Evolutionary conservation across 73 alveolate species (phyloP).

Genomic region (Tetrahymena malaccensis): DNA sequence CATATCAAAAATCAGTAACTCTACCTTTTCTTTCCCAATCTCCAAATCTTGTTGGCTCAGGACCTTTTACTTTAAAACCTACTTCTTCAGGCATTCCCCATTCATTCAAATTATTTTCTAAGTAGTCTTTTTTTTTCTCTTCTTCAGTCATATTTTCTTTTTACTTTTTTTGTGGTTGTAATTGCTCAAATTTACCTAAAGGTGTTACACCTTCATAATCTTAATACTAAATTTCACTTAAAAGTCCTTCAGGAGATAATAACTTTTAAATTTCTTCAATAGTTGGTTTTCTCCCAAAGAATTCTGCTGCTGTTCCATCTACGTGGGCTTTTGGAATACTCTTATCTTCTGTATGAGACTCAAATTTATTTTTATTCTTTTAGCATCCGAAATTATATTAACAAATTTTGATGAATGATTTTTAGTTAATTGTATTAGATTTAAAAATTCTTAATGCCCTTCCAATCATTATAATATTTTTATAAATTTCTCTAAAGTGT

Average conservation of each 20-base stretch:
- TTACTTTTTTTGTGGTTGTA: background rate
- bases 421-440: background rate
- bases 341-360: background rate
- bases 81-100: slow-evolving; percentile 56
- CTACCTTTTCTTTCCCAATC: slow-evolving; percentile 89
- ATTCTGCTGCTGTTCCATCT: background rate
- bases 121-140: background rate
- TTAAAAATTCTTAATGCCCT: background rate
- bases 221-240: background rate
- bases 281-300: background rate
- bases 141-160: background rate
- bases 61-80: slow-evolving; percentile 76
- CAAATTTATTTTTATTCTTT: background rate
- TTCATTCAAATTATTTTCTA: slow-evolving; percentile 18
- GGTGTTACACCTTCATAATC: background rate
- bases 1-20: slow-evolving; percentile 61
- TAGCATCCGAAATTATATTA: background rate
- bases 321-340: background rate
- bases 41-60: slow-evolving; percentile 84
- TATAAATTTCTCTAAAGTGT: too few relatives aligned
- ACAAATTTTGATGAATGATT: background rate
- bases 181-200: background rate
- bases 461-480: background rate
- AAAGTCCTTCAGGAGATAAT: background rate
- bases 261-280: background rate